phyloP scores from a whole-genome alignment of 352 stramenopile species.

The Pythium sp. region DNA sequence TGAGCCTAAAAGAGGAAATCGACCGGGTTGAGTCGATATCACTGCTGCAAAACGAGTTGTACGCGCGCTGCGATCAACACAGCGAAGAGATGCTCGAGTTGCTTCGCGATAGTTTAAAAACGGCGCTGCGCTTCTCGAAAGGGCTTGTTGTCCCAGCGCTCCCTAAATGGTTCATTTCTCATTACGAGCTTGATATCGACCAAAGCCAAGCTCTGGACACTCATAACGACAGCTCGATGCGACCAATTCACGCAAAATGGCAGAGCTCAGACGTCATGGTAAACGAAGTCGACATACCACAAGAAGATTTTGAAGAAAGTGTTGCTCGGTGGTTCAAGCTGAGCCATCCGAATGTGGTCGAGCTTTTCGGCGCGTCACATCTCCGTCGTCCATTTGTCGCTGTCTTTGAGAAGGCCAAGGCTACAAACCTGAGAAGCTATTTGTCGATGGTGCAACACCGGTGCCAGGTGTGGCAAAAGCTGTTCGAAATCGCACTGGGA shows the following conservation, averaged over 20 bases:
- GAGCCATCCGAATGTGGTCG: constrained; percentile 83
- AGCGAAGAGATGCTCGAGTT: constrained; percentile 5
- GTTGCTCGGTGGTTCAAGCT: constrained; percentile 89
- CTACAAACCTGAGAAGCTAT: constrained; percentile 26
- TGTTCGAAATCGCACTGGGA: constrained; percentile 30
- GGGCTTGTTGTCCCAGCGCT: background rate
- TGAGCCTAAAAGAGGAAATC: background rate
- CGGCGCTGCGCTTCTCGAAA: background rate
- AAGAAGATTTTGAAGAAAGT: constrained; percentile 33
- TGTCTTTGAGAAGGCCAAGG: constrained; percentile 25
- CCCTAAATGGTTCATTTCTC: constrained; percentile 23
- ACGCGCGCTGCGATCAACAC: background rate
- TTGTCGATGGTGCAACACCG: constrained; percentile 7
- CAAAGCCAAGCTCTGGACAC: background rate
- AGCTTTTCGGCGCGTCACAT: constrained; percentile 48
- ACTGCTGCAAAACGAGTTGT: constrained; percentile 11
- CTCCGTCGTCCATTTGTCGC: constrained; percentile 18
- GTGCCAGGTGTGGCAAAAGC: constrained; percentile 24
- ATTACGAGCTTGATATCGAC: constrained; percentile 21
- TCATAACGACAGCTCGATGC: background rate
- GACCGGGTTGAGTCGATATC: constrained; percentile 3
- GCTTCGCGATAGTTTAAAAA: background rate
- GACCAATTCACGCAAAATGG: constrained; percentile 1
- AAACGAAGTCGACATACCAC: background rate
- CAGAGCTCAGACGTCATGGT: constrained; percentile 1